phyloP scores from a whole-genome alignment of 306 rosid species.

The Sicyos baderoa region DNA sequence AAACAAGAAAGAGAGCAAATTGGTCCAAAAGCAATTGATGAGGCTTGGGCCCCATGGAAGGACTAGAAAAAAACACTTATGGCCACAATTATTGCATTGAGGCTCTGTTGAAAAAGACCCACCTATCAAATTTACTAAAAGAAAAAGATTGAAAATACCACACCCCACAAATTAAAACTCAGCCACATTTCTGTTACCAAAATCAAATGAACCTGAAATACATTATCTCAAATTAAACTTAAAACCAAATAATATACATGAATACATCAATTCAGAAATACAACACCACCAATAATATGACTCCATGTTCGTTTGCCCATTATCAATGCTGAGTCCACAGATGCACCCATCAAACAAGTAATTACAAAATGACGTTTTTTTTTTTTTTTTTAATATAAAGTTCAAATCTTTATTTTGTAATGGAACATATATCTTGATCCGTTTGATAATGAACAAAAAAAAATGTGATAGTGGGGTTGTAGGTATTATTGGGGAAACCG shows the following conservation, averaged over 20 bases:
- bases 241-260: neutral
- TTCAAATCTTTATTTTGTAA: too few relatives aligned
- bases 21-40: conserved; percentile 2
- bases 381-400: too few relatives aligned
- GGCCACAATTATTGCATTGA: neutral
- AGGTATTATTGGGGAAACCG: too few relatives aligned
- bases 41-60: neutral
- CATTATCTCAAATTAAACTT: neutral
- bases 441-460: too few relatives aligned
- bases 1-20: too few relatives aligned
- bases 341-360: neutral
- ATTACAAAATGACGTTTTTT: too few relatives aligned
- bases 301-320: too few relatives aligned
- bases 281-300: too few relatives aligned
- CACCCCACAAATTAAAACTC: neutral
- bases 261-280: too few relatives aligned
- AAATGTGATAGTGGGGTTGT: too few relatives aligned
- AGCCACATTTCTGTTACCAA: neutral
- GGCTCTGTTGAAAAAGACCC: neutral
- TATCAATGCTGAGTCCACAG: neutral
- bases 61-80: neutral
- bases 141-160: too few relatives aligned
- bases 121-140: neutral
- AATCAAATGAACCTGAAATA: neutral
- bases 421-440: too few relatives aligned